These are phyloP conservation scores for Phaffomyces antillensis DNA, from an alignment of 805 yeast species.

Conservation along the genomic window DNA sequence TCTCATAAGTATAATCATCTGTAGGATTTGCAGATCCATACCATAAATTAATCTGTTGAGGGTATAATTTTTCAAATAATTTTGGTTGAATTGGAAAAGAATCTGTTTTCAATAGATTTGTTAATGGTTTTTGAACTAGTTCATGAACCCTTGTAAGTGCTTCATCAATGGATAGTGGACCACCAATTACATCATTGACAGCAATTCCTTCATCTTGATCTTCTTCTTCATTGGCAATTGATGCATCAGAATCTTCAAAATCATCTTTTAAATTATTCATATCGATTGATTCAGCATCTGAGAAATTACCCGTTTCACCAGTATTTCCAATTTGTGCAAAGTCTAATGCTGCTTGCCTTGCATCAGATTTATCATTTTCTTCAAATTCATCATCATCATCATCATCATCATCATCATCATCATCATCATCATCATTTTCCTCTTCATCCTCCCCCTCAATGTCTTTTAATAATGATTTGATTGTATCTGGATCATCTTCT, in stretches of 20 bases:
- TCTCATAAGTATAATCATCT: slow-evolving; percentile 8
- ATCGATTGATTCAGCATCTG: slow-evolving; percentile 37
- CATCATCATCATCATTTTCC: slow-evolving; percentile 9
- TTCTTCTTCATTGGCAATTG: slow-evolving; percentile 12
- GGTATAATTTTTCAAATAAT: slow-evolving; percentile 36
- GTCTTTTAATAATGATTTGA: not conserved
- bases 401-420: slow-evolving; percentile 12
- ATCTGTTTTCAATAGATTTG: slow-evolving; percentile 28
- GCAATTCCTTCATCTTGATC: slow-evolving; percentile 11
- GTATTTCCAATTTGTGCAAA: slow-evolving; percentile 4
- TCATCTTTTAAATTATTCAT: slow-evolving; percentile 42
- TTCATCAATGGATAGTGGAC: slow-evolving; percentile 26
- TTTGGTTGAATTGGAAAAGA: slow-evolving; percentile 35
- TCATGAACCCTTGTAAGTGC: slow-evolving; percentile 39
- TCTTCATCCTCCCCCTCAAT: slow-evolving; percentile 12
- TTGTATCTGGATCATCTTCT: slow-evolving; percentile 34
- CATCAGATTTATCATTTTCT: slow-evolving; percentile 5
- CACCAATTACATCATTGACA: slow-evolving; percentile 15
- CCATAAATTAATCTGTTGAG: slow-evolving; percentile 76
- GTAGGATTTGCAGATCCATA: slow-evolving; percentile 37
- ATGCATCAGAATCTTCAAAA: slow-evolving; percentile 31
- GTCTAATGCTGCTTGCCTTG: slow-evolving; percentile 9
- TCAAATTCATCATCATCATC: slow-evolving; percentile 15
- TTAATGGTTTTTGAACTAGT: slow-evolving; percentile 56
- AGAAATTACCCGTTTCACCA: slow-evolving; percentile 14